Evolutionary conservation across 306 rosid species (phyloP).

Genomic region (Pyrus communis): DNA sequence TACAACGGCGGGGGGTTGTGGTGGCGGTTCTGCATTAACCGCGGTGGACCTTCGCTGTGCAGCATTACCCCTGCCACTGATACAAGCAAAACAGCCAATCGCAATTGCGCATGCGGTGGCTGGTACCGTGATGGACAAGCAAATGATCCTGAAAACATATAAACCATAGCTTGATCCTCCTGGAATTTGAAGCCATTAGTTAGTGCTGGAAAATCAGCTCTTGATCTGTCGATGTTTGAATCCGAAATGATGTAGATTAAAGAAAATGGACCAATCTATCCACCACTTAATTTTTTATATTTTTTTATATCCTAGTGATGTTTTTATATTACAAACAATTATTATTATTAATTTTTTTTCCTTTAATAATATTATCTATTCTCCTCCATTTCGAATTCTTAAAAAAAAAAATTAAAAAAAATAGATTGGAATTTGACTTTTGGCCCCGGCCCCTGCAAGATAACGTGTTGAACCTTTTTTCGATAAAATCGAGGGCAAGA

Average conservation of each 20-base stretch:
- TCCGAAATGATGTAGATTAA: too few relatives aligned
- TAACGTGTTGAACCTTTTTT: neutral
- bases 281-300: too few relatives aligned
- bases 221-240: neutral
- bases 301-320: neutral
- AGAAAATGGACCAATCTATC: neutral
- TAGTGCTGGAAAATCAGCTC: neutral
- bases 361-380: neutral
- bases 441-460: neutral
- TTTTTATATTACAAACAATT: too few relatives aligned
- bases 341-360: neutral
- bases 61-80: slow-evolving; percentile 13
- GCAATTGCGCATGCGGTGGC: slow-evolving; percentile 28
- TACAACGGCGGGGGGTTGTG: neutral
- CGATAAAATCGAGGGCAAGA: too few relatives aligned
- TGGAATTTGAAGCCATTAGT: slow-evolving; percentile 25
- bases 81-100: slow-evolving; percentile 35
- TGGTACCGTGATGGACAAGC: slow-evolving; percentile 42
- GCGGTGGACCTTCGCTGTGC: slow-evolving; percentile 9
- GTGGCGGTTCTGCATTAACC: slow-evolving; percentile 26
- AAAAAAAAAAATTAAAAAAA: neutral
- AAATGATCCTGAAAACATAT: slow-evolving; percentile 34
- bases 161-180: slow-evolving; percentile 12
- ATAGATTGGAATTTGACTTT: neutral
- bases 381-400: too few relatives aligned